Conservation (phyloP, 176 grass and related monocot species). For the Hyparrhenia diplandra region DNA sequence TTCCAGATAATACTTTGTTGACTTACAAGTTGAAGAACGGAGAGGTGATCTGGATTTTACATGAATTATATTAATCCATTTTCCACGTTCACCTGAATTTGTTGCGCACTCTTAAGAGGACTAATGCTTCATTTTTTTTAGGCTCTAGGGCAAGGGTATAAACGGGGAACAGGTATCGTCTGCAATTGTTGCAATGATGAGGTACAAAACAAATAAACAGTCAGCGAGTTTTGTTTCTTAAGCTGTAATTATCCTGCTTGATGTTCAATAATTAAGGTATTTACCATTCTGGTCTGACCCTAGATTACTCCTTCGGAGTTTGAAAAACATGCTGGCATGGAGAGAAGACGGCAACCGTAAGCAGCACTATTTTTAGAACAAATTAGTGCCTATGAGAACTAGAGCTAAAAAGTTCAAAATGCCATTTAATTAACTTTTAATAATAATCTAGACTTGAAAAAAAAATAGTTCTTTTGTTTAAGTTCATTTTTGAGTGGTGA, state of each 20-base stretch:
- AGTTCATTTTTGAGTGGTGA: constrained; percentile 3
- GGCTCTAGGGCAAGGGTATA: constrained; percentile 53
- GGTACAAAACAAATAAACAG: constrained; percentile 26
- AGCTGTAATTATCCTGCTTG: constrained; percentile 13
- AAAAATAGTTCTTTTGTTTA: constrained; percentile 19
- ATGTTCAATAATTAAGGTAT: constrained; percentile 1
- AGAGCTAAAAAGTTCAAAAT: neutral
- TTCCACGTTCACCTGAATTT: constrained; percentile 4
- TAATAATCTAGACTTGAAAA: neutral
- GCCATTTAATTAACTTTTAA: neutral
- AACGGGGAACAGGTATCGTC: constrained; percentile 38
- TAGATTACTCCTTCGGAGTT: constrained; percentile 77
- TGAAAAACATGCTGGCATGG: constrained; percentile 75
- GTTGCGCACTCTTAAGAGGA: constrained; percentile 17
- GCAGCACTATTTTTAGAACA: constrained; percentile 13
- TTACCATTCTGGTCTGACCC: constrained; percentile 22
- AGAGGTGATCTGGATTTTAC: constrained; percentile 49
- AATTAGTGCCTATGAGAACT: neutral
- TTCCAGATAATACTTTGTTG: constrained; percentile 64
- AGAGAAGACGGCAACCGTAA: constrained; percentile 66
- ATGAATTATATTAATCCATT: constrained; percentile 14
- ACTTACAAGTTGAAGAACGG: constrained; percentile 55
- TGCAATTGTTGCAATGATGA: constrained; percentile 33
- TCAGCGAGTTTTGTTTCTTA: constrained; percentile 1
- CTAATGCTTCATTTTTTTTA: constrained; percentile 34